A percentile compares a stretch with the other conserved stretches of the same genome.
These are phyloP conservation scores for Termitomyces sp. DNA, from an alignment of 768 basidiomycete species.

Conservation along the genomic window DNA sequence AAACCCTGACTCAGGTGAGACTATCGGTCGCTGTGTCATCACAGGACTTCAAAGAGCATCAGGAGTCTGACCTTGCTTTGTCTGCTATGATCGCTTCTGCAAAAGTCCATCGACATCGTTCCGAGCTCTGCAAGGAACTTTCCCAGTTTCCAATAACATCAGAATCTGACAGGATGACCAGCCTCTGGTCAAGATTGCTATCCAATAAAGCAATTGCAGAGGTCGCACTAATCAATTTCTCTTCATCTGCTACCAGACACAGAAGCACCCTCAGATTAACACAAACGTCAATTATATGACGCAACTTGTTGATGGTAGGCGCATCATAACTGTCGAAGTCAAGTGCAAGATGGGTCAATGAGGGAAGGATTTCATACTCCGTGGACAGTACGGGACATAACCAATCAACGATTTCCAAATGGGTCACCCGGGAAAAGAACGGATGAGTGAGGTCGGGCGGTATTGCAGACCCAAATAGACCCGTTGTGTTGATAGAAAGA, in stretches of 20 bases:
- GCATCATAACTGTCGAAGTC: constrained; percentile 15
- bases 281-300: constrained; percentile 16
- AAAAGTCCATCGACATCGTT: constrained; percentile 18
- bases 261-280: constrained; percentile 15
- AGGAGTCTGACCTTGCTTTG: constrained; percentile 10
- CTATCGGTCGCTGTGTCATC: neutral
- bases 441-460: constrained; percentile 17
- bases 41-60: neutral
- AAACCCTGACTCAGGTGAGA: neutral
- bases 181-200: constrained; percentile 10
- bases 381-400: constrained; percentile 4
- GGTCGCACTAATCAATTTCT: constrained; percentile 12
- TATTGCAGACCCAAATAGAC: constrained; percentile 14
- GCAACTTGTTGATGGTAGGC: constrained; percentile 8
- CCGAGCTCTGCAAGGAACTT: constrained; percentile 13
- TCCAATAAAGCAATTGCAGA: constrained; percentile 11
- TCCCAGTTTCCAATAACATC: constrained; percentile 21
- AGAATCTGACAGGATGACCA: constrained; percentile 18
- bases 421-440: constrained; percentile 18
- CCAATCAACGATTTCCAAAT: constrained; percentile 23
- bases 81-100: constrained; percentile 16
- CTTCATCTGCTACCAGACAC: constrained; percentile 17
- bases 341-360: constrained; percentile 20
- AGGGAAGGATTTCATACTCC: constrained; percentile 11
- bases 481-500: constrained; percentile 19